Conservation (phyloP, 2,329 filamentous ascomycete species). For the Colletotrichum eleusines region DNA sequence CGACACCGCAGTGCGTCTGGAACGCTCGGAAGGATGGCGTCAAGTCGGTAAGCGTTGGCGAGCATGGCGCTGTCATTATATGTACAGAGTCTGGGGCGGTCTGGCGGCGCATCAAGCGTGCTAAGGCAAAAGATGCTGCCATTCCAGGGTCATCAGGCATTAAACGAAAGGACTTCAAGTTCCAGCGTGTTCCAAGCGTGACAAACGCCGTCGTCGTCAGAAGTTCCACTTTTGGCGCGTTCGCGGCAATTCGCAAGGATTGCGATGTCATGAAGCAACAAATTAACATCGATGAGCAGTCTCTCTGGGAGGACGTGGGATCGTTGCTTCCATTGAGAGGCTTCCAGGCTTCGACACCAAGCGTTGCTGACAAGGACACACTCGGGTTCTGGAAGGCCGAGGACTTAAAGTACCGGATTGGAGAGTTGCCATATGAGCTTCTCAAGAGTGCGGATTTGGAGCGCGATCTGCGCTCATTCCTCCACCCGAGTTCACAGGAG, state of each 20-base stretch:
- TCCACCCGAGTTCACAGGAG: conserved; percentile 56
- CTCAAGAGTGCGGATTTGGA: conserved; percentile 76
- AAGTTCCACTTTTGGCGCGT: conserved; percentile 90
- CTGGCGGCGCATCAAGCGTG: conserved; percentile 87
- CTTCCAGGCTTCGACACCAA: conserved; percentile 62
- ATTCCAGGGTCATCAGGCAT: conserved; percentile 62
- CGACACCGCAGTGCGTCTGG: conserved; percentile 86
- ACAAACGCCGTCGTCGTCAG: conserved; percentile 87
- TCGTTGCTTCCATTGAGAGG: conserved; percentile 76
- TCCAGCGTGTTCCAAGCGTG: conserved; percentile 88
- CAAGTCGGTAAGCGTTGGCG: conserved; percentile 86
- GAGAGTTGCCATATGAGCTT: conserved; percentile 63
- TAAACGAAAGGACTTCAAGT: conserved; percentile 92
- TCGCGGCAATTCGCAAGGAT: conserved; percentile 87
- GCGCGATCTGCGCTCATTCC: conserved; percentile 65
- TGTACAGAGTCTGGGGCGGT: conserved; percentile 93
- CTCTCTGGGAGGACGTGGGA: conserved; percentile 79
- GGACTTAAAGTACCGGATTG: conserved; percentile 65
- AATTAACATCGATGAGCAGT: conserved; percentile 74
- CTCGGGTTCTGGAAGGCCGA: conserved; percentile 57
- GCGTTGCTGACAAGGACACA: conserved; percentile 53
- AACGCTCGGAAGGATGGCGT: conserved; percentile 88
- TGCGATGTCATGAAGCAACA: conserved; percentile 82
- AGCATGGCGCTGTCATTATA: conserved; percentile 94
- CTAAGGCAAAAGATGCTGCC: conserved; percentile 79